Conservation (phyloP, 441 rosid genomes). For the Pelargonium fulgidum region DNA sequence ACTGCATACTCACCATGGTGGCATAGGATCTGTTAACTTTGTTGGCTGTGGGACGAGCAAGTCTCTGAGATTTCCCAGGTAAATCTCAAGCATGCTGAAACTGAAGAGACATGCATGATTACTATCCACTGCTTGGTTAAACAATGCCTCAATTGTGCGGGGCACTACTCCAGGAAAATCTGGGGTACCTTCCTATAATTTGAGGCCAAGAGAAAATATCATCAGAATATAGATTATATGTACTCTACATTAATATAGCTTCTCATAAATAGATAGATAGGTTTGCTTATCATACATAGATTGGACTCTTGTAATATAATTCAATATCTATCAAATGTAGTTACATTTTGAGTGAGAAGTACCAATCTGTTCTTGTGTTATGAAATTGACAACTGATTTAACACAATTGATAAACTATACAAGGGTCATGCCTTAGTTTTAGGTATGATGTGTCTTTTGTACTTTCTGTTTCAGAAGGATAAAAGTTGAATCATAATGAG, state of each 20-base stretch:
- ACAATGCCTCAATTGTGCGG: conserved; percentile 46
- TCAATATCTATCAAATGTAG: background rate
- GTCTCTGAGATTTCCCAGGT: conserved; percentile 73
- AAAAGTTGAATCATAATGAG: background rate
- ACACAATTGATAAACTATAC: conserved; percentile 6
- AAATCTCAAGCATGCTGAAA: conserved; percentile 85
- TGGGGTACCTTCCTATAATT: conserved; percentile 55
- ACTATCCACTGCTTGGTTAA: conserved; percentile 53
- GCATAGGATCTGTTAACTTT: conserved; percentile 41
- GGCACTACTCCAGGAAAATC: conserved; percentile 63
- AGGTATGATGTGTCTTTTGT: background rate
- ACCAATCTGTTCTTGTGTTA: no score
- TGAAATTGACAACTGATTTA: background rate
- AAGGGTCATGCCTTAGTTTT: background rate
- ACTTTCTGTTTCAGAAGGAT: background rate
- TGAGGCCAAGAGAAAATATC: conserved; percentile 5
- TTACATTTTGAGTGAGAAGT: background rate
- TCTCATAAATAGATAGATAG: background rate
- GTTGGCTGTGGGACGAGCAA: conserved; percentile 52
- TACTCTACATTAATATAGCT: background rate
- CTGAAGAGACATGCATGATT: conserved; percentile 43
- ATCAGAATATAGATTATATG: conserved; percentile 6
- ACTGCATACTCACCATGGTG: conserved; percentile 50
- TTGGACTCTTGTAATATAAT: background rate
- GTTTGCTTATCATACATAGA: background rate